These are phyloP conservation scores for Amaranthus cruentus DNA, from an alignment of 148 eudicot genomes.

Conservation along the genomic window DNA sequence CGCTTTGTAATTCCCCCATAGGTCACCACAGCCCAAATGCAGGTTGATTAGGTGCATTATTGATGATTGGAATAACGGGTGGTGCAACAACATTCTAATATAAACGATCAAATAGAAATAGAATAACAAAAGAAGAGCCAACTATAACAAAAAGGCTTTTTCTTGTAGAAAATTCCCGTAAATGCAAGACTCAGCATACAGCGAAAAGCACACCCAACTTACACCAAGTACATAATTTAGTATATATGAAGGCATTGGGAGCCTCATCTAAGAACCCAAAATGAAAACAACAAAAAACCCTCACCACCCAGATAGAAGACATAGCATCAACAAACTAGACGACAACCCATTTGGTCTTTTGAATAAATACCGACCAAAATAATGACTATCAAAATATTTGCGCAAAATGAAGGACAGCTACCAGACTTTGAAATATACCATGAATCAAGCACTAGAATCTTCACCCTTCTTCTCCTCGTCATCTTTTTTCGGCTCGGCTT, in stretches of 20 bases:
- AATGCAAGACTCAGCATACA: constrained; percentile 8
- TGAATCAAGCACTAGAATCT: constrained; percentile 32
- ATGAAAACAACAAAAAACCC: constrained; percentile 14
- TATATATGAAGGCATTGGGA: constrained; percentile 7
- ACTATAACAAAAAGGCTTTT: constrained; percentile 5
- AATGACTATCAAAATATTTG: constrained; percentile 14
- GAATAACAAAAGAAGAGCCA: not conserved
- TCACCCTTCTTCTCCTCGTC: constrained; percentile 36
- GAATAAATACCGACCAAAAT: constrained; percentile 12
- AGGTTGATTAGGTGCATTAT: too few species aligned
- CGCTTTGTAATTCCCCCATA: too few species aligned
- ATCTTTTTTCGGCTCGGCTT: constrained; percentile 24
- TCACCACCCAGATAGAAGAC: constrained; percentile 13
- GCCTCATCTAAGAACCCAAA: constrained; percentile 10
- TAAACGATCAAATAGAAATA: too few species aligned
- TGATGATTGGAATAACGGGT: too few species aligned
- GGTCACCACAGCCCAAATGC: too few species aligned
- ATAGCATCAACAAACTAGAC: constrained; percentile 2
- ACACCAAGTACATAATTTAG: constrained; percentile 16
- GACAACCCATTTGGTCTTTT: constrained; percentile 6
- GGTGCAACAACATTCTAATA: too few species aligned
- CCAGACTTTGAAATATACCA: constrained; percentile 10
- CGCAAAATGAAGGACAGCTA: constrained; percentile 5
- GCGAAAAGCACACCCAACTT: constrained; percentile 23
- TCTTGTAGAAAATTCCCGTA: constrained; percentile 12